A percentile compares a stretch with the other conserved stretches of the same genome.
Evolutionary conservation across 805 yeast genomes (phyloP).

Genomic region (Danielia reshetovae): DNA sequence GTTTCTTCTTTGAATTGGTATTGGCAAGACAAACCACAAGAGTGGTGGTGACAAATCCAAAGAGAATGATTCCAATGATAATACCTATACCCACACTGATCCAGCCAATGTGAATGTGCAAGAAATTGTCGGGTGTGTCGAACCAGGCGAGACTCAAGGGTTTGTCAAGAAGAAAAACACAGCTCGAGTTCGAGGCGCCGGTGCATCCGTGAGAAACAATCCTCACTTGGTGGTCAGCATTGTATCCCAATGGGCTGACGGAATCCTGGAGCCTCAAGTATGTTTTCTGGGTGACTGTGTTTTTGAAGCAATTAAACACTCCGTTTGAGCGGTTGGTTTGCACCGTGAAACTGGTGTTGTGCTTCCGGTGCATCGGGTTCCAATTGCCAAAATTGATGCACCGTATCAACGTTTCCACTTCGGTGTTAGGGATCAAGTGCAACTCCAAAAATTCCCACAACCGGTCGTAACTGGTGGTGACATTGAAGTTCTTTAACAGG

Average conservation of each 20-base stretch:
- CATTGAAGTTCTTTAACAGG: constrained; percentile 50
- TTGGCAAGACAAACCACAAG: constrained; percentile 14
- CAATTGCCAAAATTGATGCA: constrained; percentile 36
- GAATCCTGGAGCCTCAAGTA: constrained; percentile 8
- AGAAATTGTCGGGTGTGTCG: constrained; percentile 37
- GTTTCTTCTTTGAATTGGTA: constrained; percentile 2
- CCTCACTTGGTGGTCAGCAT: constrained; percentile 52
- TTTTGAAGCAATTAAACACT: constrained; percentile 10
- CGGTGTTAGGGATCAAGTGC: constrained; percentile 64
- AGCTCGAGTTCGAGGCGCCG: constrained; percentile 29
- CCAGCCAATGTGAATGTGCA: constrained; percentile 61
- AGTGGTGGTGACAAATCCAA: constrained; percentile 19
- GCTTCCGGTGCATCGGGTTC: constrained; percentile 3
- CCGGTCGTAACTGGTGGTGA: constrained; percentile 38
- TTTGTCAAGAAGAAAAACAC: constrained; percentile 63
- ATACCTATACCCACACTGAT: constrained; percentile 68
- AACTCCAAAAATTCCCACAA: constrained; percentile 55
- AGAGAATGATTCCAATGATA: constrained; percentile 52
- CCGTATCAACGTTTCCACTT: constrained; percentile 41
- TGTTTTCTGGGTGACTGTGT: constrained; percentile 10
- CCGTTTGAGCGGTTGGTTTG: constrained; percentile 14
- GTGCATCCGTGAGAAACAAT: constrained; percentile 58
- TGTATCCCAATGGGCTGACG: constrained; percentile 29
- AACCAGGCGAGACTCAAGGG: constrained; percentile 69
- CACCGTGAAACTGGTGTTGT: constrained; percentile 6